phyloP scores from a whole-genome alignment of 352 stramenopile genomes.

The Globisporangium recalcitrans region DNA sequence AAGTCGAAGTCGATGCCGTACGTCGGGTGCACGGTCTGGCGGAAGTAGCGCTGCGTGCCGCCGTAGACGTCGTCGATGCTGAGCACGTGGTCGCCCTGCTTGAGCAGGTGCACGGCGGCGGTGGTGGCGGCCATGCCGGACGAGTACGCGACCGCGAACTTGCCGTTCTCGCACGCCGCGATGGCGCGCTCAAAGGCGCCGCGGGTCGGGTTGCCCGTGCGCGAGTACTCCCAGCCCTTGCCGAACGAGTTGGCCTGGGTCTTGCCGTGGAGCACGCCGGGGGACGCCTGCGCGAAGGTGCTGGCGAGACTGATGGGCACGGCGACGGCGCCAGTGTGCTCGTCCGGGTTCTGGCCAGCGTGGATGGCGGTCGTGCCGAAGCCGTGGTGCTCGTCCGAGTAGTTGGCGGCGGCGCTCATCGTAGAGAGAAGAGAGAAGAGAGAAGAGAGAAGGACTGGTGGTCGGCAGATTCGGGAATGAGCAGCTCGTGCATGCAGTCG shows the following conservation, averaged over 20 bases:
- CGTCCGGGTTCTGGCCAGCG: conserved; percentile 70
- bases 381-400: conserved; percentile 72
- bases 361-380: conserved; percentile 85
- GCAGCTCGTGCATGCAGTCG: not conserved
- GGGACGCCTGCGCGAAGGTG: conserved; percentile 85
- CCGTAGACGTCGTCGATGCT: conserved; percentile 95
- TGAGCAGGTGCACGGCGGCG: conserved; percentile 85
- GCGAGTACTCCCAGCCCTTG: conserved; percentile 94
- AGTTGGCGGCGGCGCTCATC: conserved; percentile 53
- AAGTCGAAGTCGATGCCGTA: conserved; percentile 93
- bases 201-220: conserved; percentile 94
- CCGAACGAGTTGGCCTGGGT: conserved; percentile 88
- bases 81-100: conserved; percentile 91
- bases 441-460: conserved; percentile 3
- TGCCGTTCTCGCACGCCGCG: conserved; percentile 89
- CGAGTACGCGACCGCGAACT: conserved; percentile 84
- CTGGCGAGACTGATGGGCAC: conserved; percentile 90
- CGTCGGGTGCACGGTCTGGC: conserved; percentile 86
- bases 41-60: conserved; percentile 93
- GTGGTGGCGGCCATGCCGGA: conserved; percentile 90
- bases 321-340: conserved; percentile 72
- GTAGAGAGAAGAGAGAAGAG: not conserved
- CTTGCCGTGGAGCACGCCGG: conserved; percentile 68
- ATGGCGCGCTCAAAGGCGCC: conserved; percentile 92
- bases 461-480: conserved; percentile 16